Base-by-base conservation (phyloP, 495 filamentous ascomycete species). In the Tuber calosporum region DNA sequence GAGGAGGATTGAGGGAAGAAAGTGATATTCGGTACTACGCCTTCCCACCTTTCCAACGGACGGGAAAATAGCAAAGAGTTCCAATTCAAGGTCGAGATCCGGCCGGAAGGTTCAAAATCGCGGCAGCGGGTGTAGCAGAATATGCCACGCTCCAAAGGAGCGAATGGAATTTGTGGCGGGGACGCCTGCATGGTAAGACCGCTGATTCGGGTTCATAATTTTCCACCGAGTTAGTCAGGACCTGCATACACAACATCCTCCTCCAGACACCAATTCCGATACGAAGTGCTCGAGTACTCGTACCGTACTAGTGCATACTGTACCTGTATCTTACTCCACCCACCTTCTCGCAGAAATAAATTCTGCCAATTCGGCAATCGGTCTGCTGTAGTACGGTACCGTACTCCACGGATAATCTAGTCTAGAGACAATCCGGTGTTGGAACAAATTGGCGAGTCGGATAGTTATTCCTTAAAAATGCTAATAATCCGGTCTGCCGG, bases 21-120 rank as follows among this genome's bases (percentile, higher is more conserved):
- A 48, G 17, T 58, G 62, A 62, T 62, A 62, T 62, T n/a, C n/a
- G n/a, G n/a, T n/a, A n/a, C n/a, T n/a, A n/a, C 53, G n/a, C 53
- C 41, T 45, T 42, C n/a, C 43, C 30, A 73, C 38, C 38, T 39
- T 53, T 34, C 41, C 30, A 62, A 39, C 36, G 38, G 26, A n/a
- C 41, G 45, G 26, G 41, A 62, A 48, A 40, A 40, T 66, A 45
- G 40, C 36, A 53, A 53, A 38, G 30, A n/a, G 40, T 66, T 66
- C n/a, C 48, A 58, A 58, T 58, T 26, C 48, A 13, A 26, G 48
- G n/a, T 58, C 7, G 8, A 30, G 48, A 62, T 62, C 53, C 53
- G 19, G 53, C 26, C 13, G 53, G 53, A 62, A n/a, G n/a, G 53
- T 62, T 62, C n/a, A n/a, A 34, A 26, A 62, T 17, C n/a, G 53